These are phyloP conservation scores for Alectoria sarmentosa DNA, from an alignment of 495 filamentous ascomycete genomes.

Conservation along the genomic window DNA sequence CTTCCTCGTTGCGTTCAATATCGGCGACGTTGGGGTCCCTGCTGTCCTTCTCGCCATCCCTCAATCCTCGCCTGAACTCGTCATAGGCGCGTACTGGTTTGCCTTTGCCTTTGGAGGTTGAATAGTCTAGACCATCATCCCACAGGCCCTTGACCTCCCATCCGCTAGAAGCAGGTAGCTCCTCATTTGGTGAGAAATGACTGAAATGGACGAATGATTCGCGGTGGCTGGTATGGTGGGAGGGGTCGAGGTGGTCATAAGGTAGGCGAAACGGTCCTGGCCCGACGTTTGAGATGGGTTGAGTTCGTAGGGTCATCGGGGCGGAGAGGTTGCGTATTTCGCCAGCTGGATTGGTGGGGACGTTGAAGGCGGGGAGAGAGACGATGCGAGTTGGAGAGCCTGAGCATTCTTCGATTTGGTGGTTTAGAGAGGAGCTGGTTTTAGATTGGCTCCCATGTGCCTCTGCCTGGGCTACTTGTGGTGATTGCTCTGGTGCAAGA, in stretches of 20 bases:
- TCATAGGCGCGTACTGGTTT: slow-evolving; percentile 8
- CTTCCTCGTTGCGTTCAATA: background rate
- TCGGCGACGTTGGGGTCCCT: background rate
- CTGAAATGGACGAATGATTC: background rate
- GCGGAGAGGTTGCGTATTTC: background rate
- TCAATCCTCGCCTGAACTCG: background rate
- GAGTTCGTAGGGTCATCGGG: background rate
- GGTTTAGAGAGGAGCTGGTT: background rate
- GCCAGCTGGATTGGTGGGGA: background rate
- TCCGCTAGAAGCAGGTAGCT: background rate
- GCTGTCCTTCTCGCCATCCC: background rate
- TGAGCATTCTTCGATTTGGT: background rate
- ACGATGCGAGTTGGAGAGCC: background rate
- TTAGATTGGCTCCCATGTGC: background rate
- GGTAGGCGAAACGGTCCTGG: background rate
- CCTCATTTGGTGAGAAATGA: background rate
- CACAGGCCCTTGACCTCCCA: background rate
- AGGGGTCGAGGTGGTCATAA: background rate
- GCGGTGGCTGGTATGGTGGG: background rate
- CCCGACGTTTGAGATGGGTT: background rate
- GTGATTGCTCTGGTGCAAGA: too few species aligned
- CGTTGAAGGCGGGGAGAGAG: background rate
- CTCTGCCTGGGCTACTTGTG: too few species aligned
- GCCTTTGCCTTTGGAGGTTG: slow-evolving; percentile 10
- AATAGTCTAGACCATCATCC: slow-evolving; percentile 6